Base-by-base conservation (phyloP, 441 rosid species). In the Gossypium davidsonii region DNA sequence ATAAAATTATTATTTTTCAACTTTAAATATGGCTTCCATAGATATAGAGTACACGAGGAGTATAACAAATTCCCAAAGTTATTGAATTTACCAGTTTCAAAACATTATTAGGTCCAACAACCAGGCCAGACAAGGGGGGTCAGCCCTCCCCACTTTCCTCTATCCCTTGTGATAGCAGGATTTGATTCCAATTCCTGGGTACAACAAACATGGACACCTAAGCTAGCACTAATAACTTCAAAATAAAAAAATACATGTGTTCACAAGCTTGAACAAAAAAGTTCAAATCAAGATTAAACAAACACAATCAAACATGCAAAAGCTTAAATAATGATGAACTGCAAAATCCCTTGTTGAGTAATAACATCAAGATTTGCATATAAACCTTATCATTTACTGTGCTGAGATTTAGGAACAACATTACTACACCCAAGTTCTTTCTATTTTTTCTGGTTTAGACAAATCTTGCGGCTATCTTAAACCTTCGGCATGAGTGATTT, bases 21-120 rank as follows among this genome's bases (percentile, higher is more conserved):
- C 15, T 21, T 3, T 57, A 57, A 3, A 57, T 57, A 23, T 0
- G 34, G 61, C 11, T 57, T 37, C 20, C 42, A 59, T 12, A 4
- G 37, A 25, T 34, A 58, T 25, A 25, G 10, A 58, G 14, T 12
- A 25, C 56, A 15, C 0, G 8, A 17, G 18, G 8, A 61, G 31
- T 14, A 61, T 6, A 12, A 18, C 18, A 26, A 51, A 69, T 76
- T 20, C 49, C 67, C 53, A 39, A 57, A 49, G 56, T n/a, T 73
- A 90, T 82, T 79, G 89, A 37, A 37, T 37, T 37, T 96, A 26
- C 6, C 11, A 42, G 48, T 11, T 64, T 14, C 53, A 20, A 11
- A 39, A 65, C 37, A 1, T 12, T 44, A 4, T 11, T 44, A 44
- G 31, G 55, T 65, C 55, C 18, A 21, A 65, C 1, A 31, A 44